Percentiles rank a stretch among this genome's conserved stretches.
Evolutionary conservation across 2,329 filamentous ascomycete genomes (phyloP).

Genomic region (Aspergillus spinulosporus): DNA sequence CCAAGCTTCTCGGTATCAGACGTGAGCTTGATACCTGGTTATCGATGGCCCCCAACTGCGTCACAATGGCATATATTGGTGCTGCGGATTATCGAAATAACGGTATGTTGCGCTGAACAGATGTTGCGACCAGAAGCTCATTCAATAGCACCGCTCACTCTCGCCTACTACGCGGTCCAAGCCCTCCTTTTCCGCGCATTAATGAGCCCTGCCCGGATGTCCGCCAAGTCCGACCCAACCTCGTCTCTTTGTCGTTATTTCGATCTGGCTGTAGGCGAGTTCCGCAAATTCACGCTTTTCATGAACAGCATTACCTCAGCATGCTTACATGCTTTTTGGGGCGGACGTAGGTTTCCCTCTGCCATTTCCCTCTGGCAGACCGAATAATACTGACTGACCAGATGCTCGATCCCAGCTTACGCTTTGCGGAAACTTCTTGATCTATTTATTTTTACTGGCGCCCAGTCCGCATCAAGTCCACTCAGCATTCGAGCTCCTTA

Average conservation of each 20-base stretch:
- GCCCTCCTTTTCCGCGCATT: conserved; percentile 48
- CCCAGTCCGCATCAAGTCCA: conserved; percentile 31
- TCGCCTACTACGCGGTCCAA: conserved; percentile 47
- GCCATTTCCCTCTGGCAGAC: background rate
- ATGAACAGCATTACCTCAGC: conserved; percentile 34
- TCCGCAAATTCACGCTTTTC: conserved; percentile 35
- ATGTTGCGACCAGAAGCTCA: background rate
- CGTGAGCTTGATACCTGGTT: conserved; percentile 5
- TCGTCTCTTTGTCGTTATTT: conserved; percentile 27
- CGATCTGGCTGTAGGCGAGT: conserved; percentile 21
- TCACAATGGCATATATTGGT: conserved; percentile 3
- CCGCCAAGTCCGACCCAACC: conserved; percentile 43
- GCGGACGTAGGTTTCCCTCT: conserved; percentile 41
- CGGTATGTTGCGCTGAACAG: background rate
- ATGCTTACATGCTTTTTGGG: conserved; percentile 48
- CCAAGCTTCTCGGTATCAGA: background rate
- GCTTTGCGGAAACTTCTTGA: conserved; percentile 51
- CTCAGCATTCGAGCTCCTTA: conserved; percentile 24
- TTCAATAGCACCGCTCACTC: conserved; percentile 39
- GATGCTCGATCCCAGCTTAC: conserved; percentile 49
- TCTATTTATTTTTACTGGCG: conserved; percentile 51
- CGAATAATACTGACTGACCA: conserved; percentile 5
- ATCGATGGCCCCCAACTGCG: conserved; percentile 6
- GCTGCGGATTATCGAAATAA: conserved; percentile 1
- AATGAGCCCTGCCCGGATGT: conserved; percentile 49